Conservation (phyloP, 371 early-diverging fungal genomes). For the Mortierella sp. region DNA sequence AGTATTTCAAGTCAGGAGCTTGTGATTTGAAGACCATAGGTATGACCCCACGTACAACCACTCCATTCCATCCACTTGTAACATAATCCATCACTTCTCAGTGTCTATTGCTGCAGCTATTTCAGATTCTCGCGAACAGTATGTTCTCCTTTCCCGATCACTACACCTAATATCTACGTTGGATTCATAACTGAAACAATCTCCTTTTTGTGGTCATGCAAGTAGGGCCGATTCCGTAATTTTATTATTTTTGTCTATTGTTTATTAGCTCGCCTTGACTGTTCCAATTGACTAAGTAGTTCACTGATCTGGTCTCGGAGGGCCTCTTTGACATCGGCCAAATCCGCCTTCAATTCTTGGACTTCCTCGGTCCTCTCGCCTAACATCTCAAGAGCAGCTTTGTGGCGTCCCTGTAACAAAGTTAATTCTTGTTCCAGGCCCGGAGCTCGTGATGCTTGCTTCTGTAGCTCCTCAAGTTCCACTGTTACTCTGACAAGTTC, state of each 20-base stretch:
- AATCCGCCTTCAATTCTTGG: conserved; percentile 84
- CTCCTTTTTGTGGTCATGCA: too few relatives aligned
- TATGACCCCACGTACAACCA: too few relatives aligned
- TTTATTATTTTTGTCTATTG: not conserved
- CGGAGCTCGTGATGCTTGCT: conserved; percentile 41
- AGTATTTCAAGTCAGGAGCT: too few relatives aligned
- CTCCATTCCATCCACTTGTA: too few relatives aligned
- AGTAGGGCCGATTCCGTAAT: too few relatives aligned
- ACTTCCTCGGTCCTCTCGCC: conserved; percentile 93
- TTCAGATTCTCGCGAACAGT: too few relatives aligned
- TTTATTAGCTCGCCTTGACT: not conserved
- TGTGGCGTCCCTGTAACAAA: conserved; percentile 66
- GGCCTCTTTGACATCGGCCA: conserved; percentile 83
- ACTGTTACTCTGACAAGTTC: conserved; percentile 75
- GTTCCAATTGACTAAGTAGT: conserved; percentile 56
- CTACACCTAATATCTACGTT: too few relatives aligned
- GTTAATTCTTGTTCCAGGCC: conserved; percentile 52
- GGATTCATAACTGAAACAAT: too few relatives aligned
- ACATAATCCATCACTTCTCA: too few relatives aligned
- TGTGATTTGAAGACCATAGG: too few relatives aligned
- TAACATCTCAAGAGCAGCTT: conserved; percentile 85
- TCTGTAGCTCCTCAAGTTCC: conserved; percentile 72
- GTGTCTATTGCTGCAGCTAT: too few relatives aligned
- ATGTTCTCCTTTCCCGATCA: too few relatives aligned
- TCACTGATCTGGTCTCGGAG: conserved; percentile 83